A percentile compares a stretch with the other conserved stretches of the same genome.
These are phyloP conservation scores for Cochlearia excelsa DNA, from an alignment of 345 rosid species.

Conservation along the genomic window DNA sequence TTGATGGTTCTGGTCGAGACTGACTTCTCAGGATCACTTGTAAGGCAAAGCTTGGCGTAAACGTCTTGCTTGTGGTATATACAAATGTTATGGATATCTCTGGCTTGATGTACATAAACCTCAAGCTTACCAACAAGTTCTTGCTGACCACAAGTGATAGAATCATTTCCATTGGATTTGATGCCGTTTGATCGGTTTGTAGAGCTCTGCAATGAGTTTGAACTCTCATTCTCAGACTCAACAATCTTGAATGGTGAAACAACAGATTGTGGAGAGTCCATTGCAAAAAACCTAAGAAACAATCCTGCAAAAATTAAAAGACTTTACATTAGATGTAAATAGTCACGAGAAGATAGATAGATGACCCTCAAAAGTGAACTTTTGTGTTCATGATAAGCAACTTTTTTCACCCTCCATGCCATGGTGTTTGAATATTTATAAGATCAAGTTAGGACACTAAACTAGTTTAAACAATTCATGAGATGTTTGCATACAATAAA, in stretches of 20 bases:
- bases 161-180: slow-evolving; percentile 42
- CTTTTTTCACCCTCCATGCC: too few species aligned
- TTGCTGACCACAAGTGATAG: slow-evolving; percentile 34
- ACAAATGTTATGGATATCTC: slow-evolving; percentile 98
- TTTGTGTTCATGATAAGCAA: too few species aligned
- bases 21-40: slow-evolving; percentile 72
- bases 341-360: slow-evolving; percentile 32
- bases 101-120: slow-evolving; percentile 80
- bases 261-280: slow-evolving; percentile 98
- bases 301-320: slow-evolving; percentile 20
- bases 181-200: slow-evolving; percentile 39
- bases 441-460: too few species aligned
- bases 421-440: too few species aligned
- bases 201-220: slow-evolving; percentile 36
- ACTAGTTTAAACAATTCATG: too few species aligned
- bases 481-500: too few species aligned
- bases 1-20: slow-evolving; percentile 90
- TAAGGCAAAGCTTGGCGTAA: slow-evolving; percentile 91
- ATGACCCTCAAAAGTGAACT: too few species aligned
- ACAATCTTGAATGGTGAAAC: slow-evolving; percentile 73
- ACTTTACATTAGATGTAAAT: slow-evolving; percentile 14
- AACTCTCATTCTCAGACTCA: slow-evolving; percentile 56
- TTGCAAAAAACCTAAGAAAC: slow-evolving; percentile 30
- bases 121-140: slow-evolving; percentile 62
- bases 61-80: slow-evolving; percentile 99